Conservation (phyloP, 2,329 filamentous ascomycete genomes). For the Aspergillus clavatus region DNA sequence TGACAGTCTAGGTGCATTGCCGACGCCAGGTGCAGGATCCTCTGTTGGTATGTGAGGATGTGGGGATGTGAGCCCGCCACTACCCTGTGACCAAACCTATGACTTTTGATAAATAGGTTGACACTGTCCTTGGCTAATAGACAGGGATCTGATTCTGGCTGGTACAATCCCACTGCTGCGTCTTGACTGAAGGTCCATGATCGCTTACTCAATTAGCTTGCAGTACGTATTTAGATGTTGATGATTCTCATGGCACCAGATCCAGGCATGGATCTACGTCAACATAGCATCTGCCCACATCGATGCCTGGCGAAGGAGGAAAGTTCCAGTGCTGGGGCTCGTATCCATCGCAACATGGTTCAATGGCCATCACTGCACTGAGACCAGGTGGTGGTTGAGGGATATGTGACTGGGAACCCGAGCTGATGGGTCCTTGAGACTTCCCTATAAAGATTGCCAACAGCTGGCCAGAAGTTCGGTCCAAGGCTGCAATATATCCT, state of each 20-base stretch:
- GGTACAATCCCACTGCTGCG: too few species aligned
- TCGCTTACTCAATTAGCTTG: too few species aligned
- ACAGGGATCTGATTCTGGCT: background rate
- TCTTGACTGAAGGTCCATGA: too few species aligned
- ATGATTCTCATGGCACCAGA: constrained; percentile 12
- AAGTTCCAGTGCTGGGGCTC: background rate
- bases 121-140: background rate
- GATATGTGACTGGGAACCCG: constrained; percentile 1
- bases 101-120: too few species aligned
- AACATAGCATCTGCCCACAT: constrained; percentile 17
- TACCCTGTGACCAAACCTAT: too few species aligned
- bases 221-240: constrained; percentile 4
- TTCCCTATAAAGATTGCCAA: constrained; percentile 29
- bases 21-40: background rate
- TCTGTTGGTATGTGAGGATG: background rate
- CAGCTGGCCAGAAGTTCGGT: constrained; percentile 27
- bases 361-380: constrained; percentile 8
- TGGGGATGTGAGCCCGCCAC: too few species aligned
- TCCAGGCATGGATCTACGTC: constrained; percentile 24
- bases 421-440: constrained; percentile 9
- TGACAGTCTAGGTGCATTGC: background rate
- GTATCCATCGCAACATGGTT: background rate
- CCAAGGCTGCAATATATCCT: constrained; percentile 36
- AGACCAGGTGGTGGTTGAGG: constrained; percentile 5
- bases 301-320: constrained; percentile 1